Evolutionary conservation across 2,329 filamentous ascomycete species (phyloP), one percentile per base, ranked within the genome.

Genomic region (Westerdykella ornata): DNA sequence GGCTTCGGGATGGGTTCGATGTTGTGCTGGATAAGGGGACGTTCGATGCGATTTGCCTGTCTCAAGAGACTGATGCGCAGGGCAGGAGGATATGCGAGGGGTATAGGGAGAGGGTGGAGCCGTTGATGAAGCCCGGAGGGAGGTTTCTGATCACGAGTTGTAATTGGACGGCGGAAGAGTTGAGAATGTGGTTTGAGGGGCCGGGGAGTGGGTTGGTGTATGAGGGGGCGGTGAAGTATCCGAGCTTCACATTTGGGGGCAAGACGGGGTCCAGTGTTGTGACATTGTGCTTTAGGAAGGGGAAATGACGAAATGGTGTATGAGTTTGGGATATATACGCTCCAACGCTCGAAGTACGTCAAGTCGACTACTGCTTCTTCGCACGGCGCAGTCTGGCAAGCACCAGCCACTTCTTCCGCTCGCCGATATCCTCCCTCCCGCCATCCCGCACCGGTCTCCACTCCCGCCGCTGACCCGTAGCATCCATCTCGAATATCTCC

Each of bases 11-110:
- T 0, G 85, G 85, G 1, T 97, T 89, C 70, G 88, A 97, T 66
- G 80, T 96, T 0, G 83, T 96, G 0, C 76, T 96, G n/a, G 92
- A 98, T 68, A 98, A 98, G 69, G 92, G 92, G 34, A 98, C 92
- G 1, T 98, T 97, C 63, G 92, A 98, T 71, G 92, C 92, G 9
- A 84, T 98, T 26, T 88, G 82, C 37, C 71, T 97, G n/a, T 78
- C 75, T 39, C 73, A 74, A 42, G 79, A 81, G 50, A 60, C 54
- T n/a, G 68, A 68, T 39, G 59, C 49, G 11, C 61, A 65, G 12
- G 81, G 76, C 0, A 70, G 77, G 29, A 76, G 84, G 40, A 72
- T 85, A 11, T 85, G 81, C 60, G 86, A 94, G 63, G 74, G 75
- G 3, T 98, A 98, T 68, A 76, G 78, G 36, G 73, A 75, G 35